These are phyloP conservation scores for Colletotrichum sp. DNA, from an alignment of 2,329 filamentous ascomycete genomes.

Conservation along the genomic window DNA sequence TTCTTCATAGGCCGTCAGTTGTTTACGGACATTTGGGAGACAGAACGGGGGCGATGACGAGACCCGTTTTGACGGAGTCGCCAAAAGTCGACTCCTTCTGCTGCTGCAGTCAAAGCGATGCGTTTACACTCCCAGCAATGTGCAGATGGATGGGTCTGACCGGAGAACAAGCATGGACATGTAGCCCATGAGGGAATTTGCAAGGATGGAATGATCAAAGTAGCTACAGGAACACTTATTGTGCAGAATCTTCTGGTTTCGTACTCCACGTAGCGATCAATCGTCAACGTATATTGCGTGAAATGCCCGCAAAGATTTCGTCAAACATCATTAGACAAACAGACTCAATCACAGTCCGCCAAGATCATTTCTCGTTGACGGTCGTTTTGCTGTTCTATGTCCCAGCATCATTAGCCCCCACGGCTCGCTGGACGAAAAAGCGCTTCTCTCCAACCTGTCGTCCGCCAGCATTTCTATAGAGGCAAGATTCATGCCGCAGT, in stretches of 20 bases:
- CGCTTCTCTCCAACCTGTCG: neutral
- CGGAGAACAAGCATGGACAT: neutral
- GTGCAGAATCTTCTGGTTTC: neutral
- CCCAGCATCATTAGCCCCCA: neutral
- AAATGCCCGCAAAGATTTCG: neutral
- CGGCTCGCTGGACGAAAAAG: rapidly evolving
- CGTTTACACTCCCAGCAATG: neutral
- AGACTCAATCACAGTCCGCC: neutral
- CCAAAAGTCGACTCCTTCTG: neutral
- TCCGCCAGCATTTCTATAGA: neutral
- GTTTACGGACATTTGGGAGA: neutral
- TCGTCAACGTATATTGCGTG: neutral
- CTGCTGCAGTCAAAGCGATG: neutral
- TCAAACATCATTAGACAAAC: neutral
- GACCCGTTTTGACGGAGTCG: neutral
- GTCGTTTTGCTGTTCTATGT: neutral
- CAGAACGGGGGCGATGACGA: neutral
- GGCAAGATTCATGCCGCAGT: neutral
- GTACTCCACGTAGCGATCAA: neutral
- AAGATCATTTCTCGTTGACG: neutral
- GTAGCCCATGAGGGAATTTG: neutral
- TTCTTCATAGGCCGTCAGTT: neutral
- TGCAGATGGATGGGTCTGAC: neutral
- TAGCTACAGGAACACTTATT: neutral
- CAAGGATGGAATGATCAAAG: neutral